Conservation (phyloP, 768 basidiomycete species). For the Pleurotus tuoliensis region DNA sequence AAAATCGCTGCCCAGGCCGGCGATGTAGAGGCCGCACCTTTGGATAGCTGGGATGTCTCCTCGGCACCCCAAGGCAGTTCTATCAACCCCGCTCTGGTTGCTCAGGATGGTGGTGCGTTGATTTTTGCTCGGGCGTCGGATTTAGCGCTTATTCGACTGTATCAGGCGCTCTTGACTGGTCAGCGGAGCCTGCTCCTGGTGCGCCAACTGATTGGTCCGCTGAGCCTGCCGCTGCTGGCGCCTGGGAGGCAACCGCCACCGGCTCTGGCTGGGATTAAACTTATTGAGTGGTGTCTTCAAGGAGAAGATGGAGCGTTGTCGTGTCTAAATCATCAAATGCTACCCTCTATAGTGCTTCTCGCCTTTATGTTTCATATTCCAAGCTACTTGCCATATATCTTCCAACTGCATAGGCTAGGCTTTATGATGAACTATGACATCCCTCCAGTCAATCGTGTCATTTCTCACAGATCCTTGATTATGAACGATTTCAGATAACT, state of each 20-base stretch:
- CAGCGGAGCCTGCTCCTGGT: conserved; percentile 56
- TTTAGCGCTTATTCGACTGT: conserved; percentile 5
- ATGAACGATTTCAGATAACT: too few relatives aligned
- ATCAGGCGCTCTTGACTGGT: conserved; percentile 78
- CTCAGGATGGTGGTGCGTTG: conserved; percentile 50
- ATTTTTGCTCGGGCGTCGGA: background rate
- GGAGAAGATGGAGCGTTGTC: background rate
- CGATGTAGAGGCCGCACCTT: conserved; percentile 45
- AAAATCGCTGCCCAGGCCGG: conserved; percentile 62
- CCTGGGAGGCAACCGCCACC: conserved; percentile 40
- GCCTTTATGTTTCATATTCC: background rate
- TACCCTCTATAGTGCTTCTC: background rate
- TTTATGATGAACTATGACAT: conserved; percentile 1
- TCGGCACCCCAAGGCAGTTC: conserved; percentile 63
- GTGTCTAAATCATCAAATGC: conserved; percentile 1
- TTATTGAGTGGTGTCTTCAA: background rate
- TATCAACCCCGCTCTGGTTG: conserved; percentile 76
- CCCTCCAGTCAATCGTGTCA: background rate
- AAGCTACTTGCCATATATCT: background rate
- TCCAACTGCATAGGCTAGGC: background rate
- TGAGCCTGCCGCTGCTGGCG: conserved; percentile 56
- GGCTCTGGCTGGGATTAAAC: conserved; percentile 31
- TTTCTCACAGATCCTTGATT: too few relatives aligned
- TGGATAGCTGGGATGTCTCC: conserved; percentile 72
- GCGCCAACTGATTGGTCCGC: conserved; percentile 79